A percentile compares a stretch with the other conserved stretches of the same genome.
phyloP scores from a whole-genome alignment of 148 eudicot species.

The Arbutus unedo region DNA sequence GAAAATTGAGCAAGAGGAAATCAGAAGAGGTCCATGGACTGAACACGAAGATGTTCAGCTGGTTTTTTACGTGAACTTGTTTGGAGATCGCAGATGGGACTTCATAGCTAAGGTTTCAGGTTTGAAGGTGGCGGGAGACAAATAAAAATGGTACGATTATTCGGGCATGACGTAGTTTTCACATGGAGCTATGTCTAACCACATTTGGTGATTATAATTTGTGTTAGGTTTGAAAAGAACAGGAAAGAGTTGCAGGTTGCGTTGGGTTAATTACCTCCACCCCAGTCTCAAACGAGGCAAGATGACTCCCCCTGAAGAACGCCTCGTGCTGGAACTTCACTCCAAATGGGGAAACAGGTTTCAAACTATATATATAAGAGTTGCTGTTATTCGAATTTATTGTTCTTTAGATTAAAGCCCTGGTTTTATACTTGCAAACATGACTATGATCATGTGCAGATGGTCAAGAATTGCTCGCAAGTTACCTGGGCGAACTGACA shows the following conservation, averaged over 20 bases:
- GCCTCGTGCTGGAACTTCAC: slow-evolving; percentile 76
- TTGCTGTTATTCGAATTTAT: background rate
- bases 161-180: slow-evolving; percentile 37
- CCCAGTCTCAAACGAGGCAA: slow-evolving; percentile 87
- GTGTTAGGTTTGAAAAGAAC: slow-evolving; percentile 81
- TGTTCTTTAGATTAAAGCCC: background rate
- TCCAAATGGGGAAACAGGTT: slow-evolving; percentile 93
- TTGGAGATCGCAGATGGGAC: slow-evolving; percentile 98
- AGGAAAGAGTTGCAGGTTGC: slow-evolving; percentile 92
- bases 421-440: background rate
- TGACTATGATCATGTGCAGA: slow-evolving; percentile 27
- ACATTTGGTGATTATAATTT: slow-evolving; percentile 5
- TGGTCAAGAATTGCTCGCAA: slow-evolving; percentile 81
- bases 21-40: slow-evolving; percentile 91
- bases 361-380: background rate
- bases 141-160: slow-evolving; percentile 61
- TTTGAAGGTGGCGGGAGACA: slow-evolving; percentile 99
- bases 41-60: slow-evolving; percentile 91
- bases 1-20: slow-evolving; percentile 51
- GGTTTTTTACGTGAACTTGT: slow-evolving; percentile 77
- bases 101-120: slow-evolving; percentile 99
- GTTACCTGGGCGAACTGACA: slow-evolving; percentile 83
- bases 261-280: slow-evolving; percentile 96
- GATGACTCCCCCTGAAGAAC: slow-evolving; percentile 86
- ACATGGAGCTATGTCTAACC: slow-evolving; percentile 23